Evolutionary conservation across 257 asterid genomes (phyloP).

Genomic region (Scutellaria minor): DNA sequence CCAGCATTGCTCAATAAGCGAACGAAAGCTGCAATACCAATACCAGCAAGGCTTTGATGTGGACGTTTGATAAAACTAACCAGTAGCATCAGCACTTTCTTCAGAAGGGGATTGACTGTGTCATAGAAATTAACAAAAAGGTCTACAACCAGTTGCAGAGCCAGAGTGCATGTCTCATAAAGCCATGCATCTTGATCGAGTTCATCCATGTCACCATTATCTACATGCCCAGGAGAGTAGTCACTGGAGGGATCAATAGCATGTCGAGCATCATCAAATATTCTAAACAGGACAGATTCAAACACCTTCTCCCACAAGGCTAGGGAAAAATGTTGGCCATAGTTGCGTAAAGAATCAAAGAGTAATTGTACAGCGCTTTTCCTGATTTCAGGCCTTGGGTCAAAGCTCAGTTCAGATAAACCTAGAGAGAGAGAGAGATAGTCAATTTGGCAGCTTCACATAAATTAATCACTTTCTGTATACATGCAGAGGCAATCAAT

Average conservation of each 20-base stretch:
- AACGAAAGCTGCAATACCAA: conserved; percentile 99
- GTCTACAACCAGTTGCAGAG: conserved; percentile 95
- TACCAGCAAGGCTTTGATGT: conserved; percentile 97
- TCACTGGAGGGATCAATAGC: conserved; percentile 89
- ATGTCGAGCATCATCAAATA: conserved; percentile 90
- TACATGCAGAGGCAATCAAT: conserved; percentile 13
- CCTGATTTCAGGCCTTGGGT: conserved; percentile 94
- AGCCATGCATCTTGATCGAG: conserved; percentile 97
- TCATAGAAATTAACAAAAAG: conserved; percentile 92
- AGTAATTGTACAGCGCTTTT: conserved; percentile 92
- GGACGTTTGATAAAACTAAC: conserved; percentile 97
- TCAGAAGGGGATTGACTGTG: conserved; percentile 91
- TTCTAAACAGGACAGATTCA: conserved; percentile 93
- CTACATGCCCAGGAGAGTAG: conserved; percentile 49
- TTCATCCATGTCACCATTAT: conserved; percentile 67
- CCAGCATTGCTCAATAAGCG: conserved; percentile 99
- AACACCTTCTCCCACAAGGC: conserved; percentile 97
- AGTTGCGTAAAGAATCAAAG: conserved; percentile 89
- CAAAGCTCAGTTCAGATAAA: conserved; percentile 96
- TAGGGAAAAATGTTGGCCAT: conserved; percentile 92
- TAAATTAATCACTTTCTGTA: conserved; percentile 6
- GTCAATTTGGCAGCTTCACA: conserved; percentile 9
- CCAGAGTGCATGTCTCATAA: conserved; percentile 97
- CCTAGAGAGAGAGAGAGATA: conserved; percentile 55
- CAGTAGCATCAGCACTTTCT: conserved; percentile 75